Percentiles rank a stretch among this genome's conserved stretches.
Conservation (phyloP, 345 rosid genomes). For the Diplotaxis tenuifolia region DNA sequence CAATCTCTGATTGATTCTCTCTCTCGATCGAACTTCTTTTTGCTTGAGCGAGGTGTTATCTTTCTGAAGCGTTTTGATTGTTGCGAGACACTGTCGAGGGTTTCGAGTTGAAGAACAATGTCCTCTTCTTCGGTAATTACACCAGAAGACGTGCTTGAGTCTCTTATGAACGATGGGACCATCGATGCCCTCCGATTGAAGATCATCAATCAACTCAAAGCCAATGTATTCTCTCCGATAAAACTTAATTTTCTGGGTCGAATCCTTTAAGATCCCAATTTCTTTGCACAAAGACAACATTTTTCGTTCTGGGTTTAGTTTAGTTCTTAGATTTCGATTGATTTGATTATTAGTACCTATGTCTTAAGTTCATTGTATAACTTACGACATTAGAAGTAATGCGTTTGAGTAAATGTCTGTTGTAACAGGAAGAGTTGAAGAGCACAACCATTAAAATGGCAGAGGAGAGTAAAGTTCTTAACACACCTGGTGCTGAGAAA, state of each 20-base stretch:
- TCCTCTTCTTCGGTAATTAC: constrained; percentile 66
- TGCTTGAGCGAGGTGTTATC: too few species aligned
- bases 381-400: background rate
- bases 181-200: constrained; percentile 75
- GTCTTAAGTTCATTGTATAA: background rate
- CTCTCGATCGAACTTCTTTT: too few species aligned
- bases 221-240: constrained; percentile 49
- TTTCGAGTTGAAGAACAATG: constrained; percentile 31
- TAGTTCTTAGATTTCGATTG: background rate
- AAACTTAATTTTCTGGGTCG: background rate
- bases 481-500: constrained; percentile 83
- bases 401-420: constrained; percentile 3
- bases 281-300: background rate
- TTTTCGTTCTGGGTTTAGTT: background rate
- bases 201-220: constrained; percentile 87
- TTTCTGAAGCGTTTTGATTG: constrained; percentile 5
- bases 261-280: background rate
- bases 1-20: too few species aligned
- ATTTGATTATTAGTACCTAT: background rate
- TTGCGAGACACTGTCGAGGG: constrained; percentile 6
- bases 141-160: constrained; percentile 83
- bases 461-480: constrained; percentile 86
- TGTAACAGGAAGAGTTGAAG: constrained; percentile 71
- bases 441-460: constrained; percentile 80
- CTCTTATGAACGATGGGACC: constrained; percentile 86